Base-by-base conservation (phyloP, 106 monocot species). In the Acanthochlamys bracteata region DNA sequence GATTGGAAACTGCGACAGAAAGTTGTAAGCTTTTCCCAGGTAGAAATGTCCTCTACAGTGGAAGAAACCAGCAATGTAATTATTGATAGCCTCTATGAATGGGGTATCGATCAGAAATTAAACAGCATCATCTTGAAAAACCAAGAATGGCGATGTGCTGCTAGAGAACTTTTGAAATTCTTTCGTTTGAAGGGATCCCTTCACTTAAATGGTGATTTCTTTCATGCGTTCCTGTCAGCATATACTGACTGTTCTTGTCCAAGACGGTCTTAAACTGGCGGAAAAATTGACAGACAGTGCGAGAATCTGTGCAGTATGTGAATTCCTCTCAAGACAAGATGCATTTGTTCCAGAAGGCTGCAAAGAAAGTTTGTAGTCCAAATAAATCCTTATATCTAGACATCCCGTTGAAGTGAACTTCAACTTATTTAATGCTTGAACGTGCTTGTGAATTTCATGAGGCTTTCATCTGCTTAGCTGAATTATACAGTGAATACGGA, bases 391-490 rank as follows among this genome's bases (percentile, higher is more conserved):
- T 93, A 22, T 39, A 71, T 72, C 51, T 82, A 51, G 92, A 93
- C 66, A 69, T 57, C 23, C 64, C 67, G 24, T 55, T 67, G 46
- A 76, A 70, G 7, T 93, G 92, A 88, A 64, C 60, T 23, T 84
- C 92, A 7, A 78, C 81, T 14, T 93, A 77, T 55, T 60, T 74
- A 7, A 93, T 93, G 92, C 77, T 93, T 65, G 70, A 82, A 43
- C 71, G 79, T 39, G 84, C 73, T 14, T 79, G 79, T 42, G 77
- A 84, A 55, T 75, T 75, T 69, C 78, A 76, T 55, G 74, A 80
- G 42, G 88, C 78, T 25, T 82, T 93, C 53, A 46, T 16, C 15
- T 24, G 68, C 39, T 59, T 93, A 11, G 85, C 75, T 57, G 77
- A 82, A 66, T 56, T 40, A 41, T 82, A 84, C 43, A 39, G 51